Conservation (phyloP, 1,284 basidiomycete genomes). For the Polyporus tsugae region DNA sequence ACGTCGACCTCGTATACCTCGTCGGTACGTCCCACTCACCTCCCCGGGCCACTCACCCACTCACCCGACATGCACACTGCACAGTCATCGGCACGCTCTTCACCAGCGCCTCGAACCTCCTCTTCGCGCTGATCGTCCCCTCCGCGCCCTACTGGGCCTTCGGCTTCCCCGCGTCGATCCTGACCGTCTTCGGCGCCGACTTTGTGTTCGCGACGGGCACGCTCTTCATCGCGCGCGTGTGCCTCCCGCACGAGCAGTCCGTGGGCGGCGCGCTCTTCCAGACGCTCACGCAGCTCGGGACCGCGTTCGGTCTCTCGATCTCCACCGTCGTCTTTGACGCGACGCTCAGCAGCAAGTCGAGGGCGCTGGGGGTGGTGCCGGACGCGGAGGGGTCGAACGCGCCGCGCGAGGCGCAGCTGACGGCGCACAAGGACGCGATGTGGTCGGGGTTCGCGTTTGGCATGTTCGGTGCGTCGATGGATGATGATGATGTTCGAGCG, state of each 20-base stretch:
- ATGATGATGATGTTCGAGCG: neutral
- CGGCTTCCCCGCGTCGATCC: slow-evolving; percentile 80
- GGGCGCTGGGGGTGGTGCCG: too few relatives aligned
- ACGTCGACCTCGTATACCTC: slow-evolving; percentile 62
- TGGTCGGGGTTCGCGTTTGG: slow-evolving; percentile 73
- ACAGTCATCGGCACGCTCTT: slow-evolving; percentile 67
- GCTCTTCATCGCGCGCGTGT: slow-evolving; percentile 80
- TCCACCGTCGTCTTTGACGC: slow-evolving; percentile 75
- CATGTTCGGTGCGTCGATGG: slow-evolving; percentile 52
- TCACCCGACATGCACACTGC: too few relatives aligned
- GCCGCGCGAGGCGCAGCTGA: slow-evolving; percentile 51
- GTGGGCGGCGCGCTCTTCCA: slow-evolving; percentile 82
- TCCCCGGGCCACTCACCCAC: neutral
- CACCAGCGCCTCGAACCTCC: slow-evolving; percentile 69
- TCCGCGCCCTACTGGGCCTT: slow-evolving; percentile 78
- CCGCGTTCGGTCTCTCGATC: slow-evolving; percentile 78
- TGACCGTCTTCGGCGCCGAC: slow-evolving; percentile 81
- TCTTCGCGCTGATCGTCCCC: slow-evolving; percentile 78
- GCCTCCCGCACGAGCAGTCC: slow-evolving; percentile 78
- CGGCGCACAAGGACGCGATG: slow-evolving; percentile 67
- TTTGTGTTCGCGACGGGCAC: slow-evolving; percentile 81
- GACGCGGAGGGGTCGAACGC: slow-evolving; percentile 38
- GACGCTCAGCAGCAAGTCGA: too few relatives aligned
- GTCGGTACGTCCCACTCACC: slow-evolving; percentile 51
- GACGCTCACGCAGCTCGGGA: slow-evolving; percentile 81